A percentile compares a stretch with the other conserved stretches of the same genome.
These are phyloP conservation scores for Capsella rubella DNA, from an alignment of 441 rosid species.

Conservation along the genomic window DNA sequence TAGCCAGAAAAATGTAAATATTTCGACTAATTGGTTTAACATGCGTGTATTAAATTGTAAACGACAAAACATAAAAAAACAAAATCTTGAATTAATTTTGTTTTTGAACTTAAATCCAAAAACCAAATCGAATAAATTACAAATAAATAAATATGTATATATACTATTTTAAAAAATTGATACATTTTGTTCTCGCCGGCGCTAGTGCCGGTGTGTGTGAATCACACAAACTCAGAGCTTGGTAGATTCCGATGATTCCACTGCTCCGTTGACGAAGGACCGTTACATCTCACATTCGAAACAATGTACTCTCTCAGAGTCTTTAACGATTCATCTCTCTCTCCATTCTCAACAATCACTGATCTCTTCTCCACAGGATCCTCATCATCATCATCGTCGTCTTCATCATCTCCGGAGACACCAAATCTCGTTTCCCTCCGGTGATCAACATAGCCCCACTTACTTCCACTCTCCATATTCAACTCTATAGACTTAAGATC, in stretches of 20 bases:
- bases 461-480: conserved; percentile 80
- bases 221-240: conserved; percentile 42
- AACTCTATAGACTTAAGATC: conserved; percentile 93
- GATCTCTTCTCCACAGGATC: conserved; percentile 52
- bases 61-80: not conserved
- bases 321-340: conserved; percentile 53
- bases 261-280: conserved; percentile 38
- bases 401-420: conserved; percentile 52
- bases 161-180: conserved; percentile 6
- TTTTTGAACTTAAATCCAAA: not conserved
- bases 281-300: conserved; percentile 45
- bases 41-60: not conserved
- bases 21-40: not conserved
- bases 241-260: conserved; percentile 40
- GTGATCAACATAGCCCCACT: conserved; percentile 65
- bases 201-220: conserved; percentile 10
- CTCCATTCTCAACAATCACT: conserved; percentile 54
- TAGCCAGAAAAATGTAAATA: not conserved
- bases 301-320: conserved; percentile 64
- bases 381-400: conserved; percentile 53
- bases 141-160: conserved; percentile 18
- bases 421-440: conserved; percentile 3
- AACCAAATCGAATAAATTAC: conserved; percentile 18
- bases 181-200: conserved; percentile 10
- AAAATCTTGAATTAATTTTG: not conserved